Base-by-base conservation (phyloP, 2,329 filamentous ascomycete genomes). In the Ophiosphaerella herpotricha region DNA sequence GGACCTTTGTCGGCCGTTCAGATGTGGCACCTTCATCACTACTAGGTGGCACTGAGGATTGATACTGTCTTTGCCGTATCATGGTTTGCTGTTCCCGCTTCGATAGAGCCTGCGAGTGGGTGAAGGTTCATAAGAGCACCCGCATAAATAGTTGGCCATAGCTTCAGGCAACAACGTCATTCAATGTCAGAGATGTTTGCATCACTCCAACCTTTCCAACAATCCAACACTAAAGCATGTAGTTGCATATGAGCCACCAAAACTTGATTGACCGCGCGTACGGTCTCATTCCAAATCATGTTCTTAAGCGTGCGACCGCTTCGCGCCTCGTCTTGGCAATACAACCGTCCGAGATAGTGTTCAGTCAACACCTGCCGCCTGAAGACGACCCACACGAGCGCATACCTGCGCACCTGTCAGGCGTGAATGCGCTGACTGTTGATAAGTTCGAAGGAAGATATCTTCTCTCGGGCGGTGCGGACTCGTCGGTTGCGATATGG, bases 401-500 rank as follows among this genome's bases (percentile, higher is more conserved):
- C 80, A 58, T 52, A 81, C 81, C 78, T 39, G 89, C 91, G 1
- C 91, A 96, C 72, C 82, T 84, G 46, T 83, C 89, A 4, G 91
- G 91, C 12, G 89, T 92, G 33, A 94, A 88, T 66, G 85, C 87
- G 34, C 77, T 97, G 35, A 85, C 88, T 0, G 81, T 96, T 34
- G 92, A 97, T 65, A 84, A 85, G 42, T 91, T 94, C 65, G 89
- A 94, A 55, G 90, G 89, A 3, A 80, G 85, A 67, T 85, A 89
- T 58, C 80, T 97, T 55, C 74, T 96, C 2, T 96, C 92, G 0
- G 93, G 90, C 4, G 91, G 92, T 26, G 87, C 90, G 4, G 91
- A 96, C 67, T 90, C 89, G 8, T 89, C 88, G 1, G 85, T 97
- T 65, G 89, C 86, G 59, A 76, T 97, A 39, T 97, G 92, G 92